A percentile compares a stretch with the other conserved stretches of the same genome.
Conservation (phyloP, 176 grass and related monocot genomes). For the Musa itinerans region DNA sequence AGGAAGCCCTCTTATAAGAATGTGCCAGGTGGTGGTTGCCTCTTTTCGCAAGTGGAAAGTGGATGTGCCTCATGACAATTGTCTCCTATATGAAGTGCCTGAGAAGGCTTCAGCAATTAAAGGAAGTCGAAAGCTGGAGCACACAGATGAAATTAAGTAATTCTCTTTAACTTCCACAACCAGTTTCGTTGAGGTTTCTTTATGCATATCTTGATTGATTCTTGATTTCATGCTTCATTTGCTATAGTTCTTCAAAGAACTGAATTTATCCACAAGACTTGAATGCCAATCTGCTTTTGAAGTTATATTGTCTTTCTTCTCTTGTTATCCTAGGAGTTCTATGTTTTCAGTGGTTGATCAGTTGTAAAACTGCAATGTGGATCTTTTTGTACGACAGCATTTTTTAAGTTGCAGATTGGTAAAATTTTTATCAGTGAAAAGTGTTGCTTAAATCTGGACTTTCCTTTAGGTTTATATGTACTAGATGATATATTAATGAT, state of each 20-base stretch:
- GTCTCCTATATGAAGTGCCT: slow-evolving; percentile 63
- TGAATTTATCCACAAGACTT: neutral
- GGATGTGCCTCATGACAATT: slow-evolving; percentile 35
- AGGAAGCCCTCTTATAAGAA: slow-evolving; percentile 68
- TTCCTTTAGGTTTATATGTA: too few species aligned
- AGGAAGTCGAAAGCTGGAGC: slow-evolving; percentile 76
- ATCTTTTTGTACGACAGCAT: neutral
- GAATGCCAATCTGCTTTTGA: neutral
- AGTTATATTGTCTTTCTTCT: neutral
- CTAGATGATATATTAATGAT: too few species aligned
- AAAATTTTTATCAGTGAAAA: neutral
- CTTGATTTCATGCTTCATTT: neutral
- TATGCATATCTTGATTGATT: neutral
- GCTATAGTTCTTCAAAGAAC: neutral
- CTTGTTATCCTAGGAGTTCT: neutral
- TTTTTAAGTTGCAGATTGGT: neutral
- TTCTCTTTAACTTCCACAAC: neutral
- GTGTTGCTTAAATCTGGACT: neutral
- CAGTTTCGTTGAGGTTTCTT: neutral
- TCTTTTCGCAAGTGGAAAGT: slow-evolving; percentile 52
- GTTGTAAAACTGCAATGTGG: neutral
- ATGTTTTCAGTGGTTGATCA: neutral
- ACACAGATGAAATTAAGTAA: slow-evolving; percentile 73
- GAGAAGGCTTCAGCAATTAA: slow-evolving; percentile 60
- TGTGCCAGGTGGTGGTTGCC: slow-evolving; percentile 70